Evolutionary conservation across 2,329 filamentous ascomycete species (phyloP).

Genomic region (Botrytis deweyae): DNA sequence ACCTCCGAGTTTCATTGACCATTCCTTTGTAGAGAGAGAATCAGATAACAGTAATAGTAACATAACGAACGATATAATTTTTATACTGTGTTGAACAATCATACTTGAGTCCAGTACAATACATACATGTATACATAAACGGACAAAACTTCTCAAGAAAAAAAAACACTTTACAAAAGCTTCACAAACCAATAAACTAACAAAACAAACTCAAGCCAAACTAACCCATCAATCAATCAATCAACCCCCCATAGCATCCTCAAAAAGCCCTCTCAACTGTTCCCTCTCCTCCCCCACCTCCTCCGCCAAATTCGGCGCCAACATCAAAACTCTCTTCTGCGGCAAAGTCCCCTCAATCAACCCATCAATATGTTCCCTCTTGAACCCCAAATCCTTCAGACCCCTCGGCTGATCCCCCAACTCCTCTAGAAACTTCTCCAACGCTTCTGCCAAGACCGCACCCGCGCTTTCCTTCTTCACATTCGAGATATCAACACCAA

Average conservation of each 20-base stretch:
- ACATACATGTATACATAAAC: background rate
- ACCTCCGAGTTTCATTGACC: no score
- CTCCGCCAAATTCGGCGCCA: constrained; percentile 77
- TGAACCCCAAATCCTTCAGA: constrained; percentile 80
- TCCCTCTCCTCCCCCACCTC: constrained; percentile 70
- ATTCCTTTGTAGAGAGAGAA: no score
- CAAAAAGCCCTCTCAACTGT: constrained; percentile 68
- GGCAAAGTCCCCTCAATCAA: constrained; percentile 94
- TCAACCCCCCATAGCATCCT: constrained; percentile 50
- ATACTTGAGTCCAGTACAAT: background rate
- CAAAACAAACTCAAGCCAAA: background rate
- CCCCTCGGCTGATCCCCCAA: constrained; percentile 90
- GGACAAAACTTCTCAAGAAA: background rate
- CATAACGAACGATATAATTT: no score
- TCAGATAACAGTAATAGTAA: no score
- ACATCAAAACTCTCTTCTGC: constrained; percentile 84
- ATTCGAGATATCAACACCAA: constrained; percentile 84
- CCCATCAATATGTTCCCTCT: constrained; percentile 69
- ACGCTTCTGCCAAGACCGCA: constrained; percentile 79
- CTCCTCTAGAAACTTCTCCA: constrained; percentile 75
- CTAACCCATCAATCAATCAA: background rate
- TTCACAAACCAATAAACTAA: background rate
- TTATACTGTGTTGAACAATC: no score
- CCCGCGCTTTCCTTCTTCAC: constrained; percentile 89
- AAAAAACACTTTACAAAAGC: no score